Evolutionary conservation across 2,329 filamentous ascomycete genomes (phyloP), one percentile per base, ranked within the genome.

Genomic region (Lecanicillium sp.): DNA sequence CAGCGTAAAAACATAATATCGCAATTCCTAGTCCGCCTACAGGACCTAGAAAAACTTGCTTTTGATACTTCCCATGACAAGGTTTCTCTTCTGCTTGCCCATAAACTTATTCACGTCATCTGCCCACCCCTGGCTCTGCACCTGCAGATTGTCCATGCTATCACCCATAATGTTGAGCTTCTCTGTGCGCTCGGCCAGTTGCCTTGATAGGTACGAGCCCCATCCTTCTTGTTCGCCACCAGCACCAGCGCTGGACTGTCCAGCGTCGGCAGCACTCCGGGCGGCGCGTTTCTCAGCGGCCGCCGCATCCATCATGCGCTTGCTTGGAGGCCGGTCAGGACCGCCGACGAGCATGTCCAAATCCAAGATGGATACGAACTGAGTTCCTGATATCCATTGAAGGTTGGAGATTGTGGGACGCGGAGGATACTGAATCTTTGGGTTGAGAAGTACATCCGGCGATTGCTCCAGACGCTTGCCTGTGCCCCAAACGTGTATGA

Each of bases 311-410:
- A 92, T 59, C 85, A 94, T 94, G 27, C 84, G 79, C 62, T 94
- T 94, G 44, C 85, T 92, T 1, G 87, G 82, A 3, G 90, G 92
- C 3, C 92, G 77, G 53, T 92, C 84, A 2, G 88, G 81, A 0
- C 90, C 90, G 36, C 90, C 87, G 43, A 98, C 92, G 2, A 98
- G 68, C 3, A 95, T 64, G 54, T 97, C 92, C 53, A 98, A 79
- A 52, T 98, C 92, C 2, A 81, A 72, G 0, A 87, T 83, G 2
- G 87, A 87, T 33, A 98, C 75, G 51, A 94, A 84, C 60, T 96
- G 90, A 2, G 90, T 97, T 4, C 92, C 92, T 0, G 88, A 84
- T 37, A 98, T 87, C 92, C 92, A 98, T 62, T 97, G 88, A 28
- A 98, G 63, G 52, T 94, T 95, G 15, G 86, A 94, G 44, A 98